These are phyloP conservation scores for Rugiboletus extremiorientalis DNA, from an alignment of 1,284 basidiomycete genomes.

Conservation along the genomic window DNA sequence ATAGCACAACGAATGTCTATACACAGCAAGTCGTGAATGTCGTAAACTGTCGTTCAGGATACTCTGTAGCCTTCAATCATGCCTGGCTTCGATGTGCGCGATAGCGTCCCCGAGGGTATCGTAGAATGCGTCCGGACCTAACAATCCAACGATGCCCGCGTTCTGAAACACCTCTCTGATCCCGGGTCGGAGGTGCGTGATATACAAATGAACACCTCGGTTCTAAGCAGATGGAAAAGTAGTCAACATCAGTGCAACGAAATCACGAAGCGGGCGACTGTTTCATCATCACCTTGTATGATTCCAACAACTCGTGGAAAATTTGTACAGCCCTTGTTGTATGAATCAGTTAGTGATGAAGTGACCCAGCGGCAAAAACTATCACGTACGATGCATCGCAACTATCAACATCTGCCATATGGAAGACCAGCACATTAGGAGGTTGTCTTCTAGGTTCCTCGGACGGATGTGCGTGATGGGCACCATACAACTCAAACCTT, in stretches of 20 bases:
- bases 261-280: neutral
- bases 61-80: conserved; percentile 3
- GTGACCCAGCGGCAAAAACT: neutral
- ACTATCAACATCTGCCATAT: conserved; percentile 83
- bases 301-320: conserved; percentile 75
- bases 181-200: conserved; percentile 69
- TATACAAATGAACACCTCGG: conserved; percentile 73
- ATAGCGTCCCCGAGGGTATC: conserved; percentile 71
- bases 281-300: conserved; percentile 58
- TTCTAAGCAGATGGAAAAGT: conserved; percentile 36
- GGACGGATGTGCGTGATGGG: conserved; percentile 78
- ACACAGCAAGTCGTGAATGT: conserved; percentile 1
- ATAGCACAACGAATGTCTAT: conserved; percentile 3
- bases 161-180: conserved; percentile 62
- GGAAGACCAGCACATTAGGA: conserved; percentile 81
- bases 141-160: conserved; percentile 62
- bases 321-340: conserved; percentile 75
- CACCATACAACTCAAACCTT: conserved; percentile 79
- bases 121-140: conserved; percentile 72
- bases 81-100: conserved; percentile 38
- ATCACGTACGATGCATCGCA: conserved; percentile 80
- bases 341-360: conserved; percentile 1
- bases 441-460: conserved; percentile 78
- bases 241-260: neutral
- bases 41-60: conserved; percentile 1